Percentiles rank a stretch among this genome's conserved stretches.
phyloP scores from a whole-genome alignment of 2,329 filamentous ascomycete species.

The Fusarium longipes region DNA sequence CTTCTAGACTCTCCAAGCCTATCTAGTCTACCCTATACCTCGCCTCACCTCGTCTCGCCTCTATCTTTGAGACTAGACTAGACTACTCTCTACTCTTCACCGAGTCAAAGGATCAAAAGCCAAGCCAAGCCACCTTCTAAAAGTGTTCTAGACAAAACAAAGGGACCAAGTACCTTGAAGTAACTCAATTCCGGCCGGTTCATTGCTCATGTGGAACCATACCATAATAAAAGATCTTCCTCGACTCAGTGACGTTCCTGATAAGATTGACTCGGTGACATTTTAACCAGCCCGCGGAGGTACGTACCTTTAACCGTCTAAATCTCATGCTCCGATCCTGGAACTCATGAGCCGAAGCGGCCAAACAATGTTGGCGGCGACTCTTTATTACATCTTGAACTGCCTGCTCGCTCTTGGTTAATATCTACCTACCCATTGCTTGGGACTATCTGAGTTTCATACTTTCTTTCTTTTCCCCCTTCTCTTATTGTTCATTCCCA shows the following conservation, averaged over 20 bases:
- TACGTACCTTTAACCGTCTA: constrained; percentile 18
- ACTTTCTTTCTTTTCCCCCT: neutral
- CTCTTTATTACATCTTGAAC: constrained; percentile 36
- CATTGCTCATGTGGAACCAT: constrained; percentile 27
- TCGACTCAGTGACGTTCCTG: constrained; percentile 37
- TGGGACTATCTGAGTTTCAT: neutral
- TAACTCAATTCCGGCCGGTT: constrained; percentile 31
- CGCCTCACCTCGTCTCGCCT: neutral
- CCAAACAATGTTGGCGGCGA: constrained; percentile 3
- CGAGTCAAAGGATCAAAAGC: constrained; percentile 5
- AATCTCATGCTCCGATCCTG: constrained; percentile 28
- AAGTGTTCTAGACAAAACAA: constrained; percentile 14
- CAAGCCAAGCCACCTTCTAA: neutral
- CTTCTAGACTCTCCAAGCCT: constrained; percentile 14
- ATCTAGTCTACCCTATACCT: constrained; percentile 27
- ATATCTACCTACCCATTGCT: constrained; percentile 3
- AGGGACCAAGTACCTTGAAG: constrained; percentile 22
- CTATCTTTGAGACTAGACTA: neutral
- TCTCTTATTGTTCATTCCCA: neutral
- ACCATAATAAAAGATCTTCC: constrained; percentile 13
- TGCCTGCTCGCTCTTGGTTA: too few relatives aligned
- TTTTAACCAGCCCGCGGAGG: neutral
- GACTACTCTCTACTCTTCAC: neutral
- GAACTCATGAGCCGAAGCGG: constrained; percentile 39
- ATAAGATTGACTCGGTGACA: constrained; percentile 39